Base-by-base conservation (phyloP, 2,329 filamentous ascomycete species). In the Botrytis squamosa region DNA sequence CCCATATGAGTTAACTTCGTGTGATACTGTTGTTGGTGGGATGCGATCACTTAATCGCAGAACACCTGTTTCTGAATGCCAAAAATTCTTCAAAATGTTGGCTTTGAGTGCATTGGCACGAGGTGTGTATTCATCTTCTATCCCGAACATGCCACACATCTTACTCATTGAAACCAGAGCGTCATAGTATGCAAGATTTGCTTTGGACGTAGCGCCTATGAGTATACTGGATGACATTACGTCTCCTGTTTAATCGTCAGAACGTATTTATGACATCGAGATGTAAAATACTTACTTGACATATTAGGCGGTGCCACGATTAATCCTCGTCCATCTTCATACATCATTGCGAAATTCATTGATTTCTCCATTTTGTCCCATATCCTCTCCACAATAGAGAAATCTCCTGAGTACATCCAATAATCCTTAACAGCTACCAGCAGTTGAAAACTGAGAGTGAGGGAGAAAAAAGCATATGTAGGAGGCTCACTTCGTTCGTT, bases 331-430 rank as follows among this genome's bases (percentile, higher is more conserved):
- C 38, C 40, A 29, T 67, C 65, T 67, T 52, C 65, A 55, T 55
- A 67, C 8, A 67, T 33, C 14, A 40, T 38, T 67, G 64, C 64
- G 22, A 66, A 66, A 52, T 25, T 36, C 44, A 66, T 52, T 4
- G 64, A 66, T 52, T n/a, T 66, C 25, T 66, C 64, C 44, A 67
- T 36, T 44, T 67, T 67, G 44, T 52, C 33, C 64, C 91, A 4
- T 82, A 86, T 68, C 88, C 89, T 5, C 83, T 92, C 25, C 86
- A 86, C 68, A 83, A 85, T 79, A 84, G 64, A 67, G 44, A 38
- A 67, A 67, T 67, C 64, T 10, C 64, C 64, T 4, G 64, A 38
- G 33, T 67, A 67, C 64, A 67, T 52, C 44, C 64, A 67, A 52
- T 52, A 67, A n/a, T 67, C 64, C 16, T 67, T 67, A 22, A 67